Conservation (phyloP, 345 rosid species). For the Anacardium occidentale region DNA sequence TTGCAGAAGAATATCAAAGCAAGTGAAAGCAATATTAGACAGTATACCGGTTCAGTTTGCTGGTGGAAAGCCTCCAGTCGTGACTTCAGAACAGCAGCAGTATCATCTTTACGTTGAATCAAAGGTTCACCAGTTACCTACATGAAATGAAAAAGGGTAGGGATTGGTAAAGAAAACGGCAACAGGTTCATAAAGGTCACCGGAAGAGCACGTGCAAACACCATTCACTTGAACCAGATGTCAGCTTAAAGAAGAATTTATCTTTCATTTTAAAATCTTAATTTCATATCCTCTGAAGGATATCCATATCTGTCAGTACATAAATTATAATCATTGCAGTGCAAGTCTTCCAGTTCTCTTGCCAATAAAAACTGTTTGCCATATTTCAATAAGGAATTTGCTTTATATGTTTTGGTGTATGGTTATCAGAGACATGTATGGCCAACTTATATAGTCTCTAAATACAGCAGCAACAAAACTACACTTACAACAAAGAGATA, state of each 20-base stretch:
- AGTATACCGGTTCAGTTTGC: constrained; percentile 80
- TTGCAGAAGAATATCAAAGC: neutral
- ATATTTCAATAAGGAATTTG: neutral
- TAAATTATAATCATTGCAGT: neutral
- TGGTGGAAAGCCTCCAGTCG: constrained; percentile 87
- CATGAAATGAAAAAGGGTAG: constrained; percentile 17
- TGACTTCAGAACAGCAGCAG: constrained; percentile 80
- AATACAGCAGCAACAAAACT: constrained; percentile 1
- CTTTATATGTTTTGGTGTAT: neutral
- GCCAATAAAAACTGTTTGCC: neutral
- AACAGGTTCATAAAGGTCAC: neutral
- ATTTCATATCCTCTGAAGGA: neutral
- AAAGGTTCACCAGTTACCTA: constrained; percentile 88
- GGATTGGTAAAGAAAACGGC: constrained; percentile 7
- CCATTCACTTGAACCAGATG: constrained; percentile 3
- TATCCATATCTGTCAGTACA: neutral
- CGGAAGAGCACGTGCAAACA: neutral
- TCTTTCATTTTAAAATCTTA: neutral
- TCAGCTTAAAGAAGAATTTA: neutral
- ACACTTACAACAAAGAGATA: neutral
- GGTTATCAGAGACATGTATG: neutral
- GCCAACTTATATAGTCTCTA: neutral
- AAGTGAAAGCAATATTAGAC: constrained; percentile 1
- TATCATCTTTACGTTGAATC: constrained; percentile 93
- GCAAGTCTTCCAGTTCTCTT: neutral